These are phyloP conservation scores for Cystobasidium ongulense DNA, from an alignment of 768 basidiomycete genomes.

Conservation along the genomic window DNA sequence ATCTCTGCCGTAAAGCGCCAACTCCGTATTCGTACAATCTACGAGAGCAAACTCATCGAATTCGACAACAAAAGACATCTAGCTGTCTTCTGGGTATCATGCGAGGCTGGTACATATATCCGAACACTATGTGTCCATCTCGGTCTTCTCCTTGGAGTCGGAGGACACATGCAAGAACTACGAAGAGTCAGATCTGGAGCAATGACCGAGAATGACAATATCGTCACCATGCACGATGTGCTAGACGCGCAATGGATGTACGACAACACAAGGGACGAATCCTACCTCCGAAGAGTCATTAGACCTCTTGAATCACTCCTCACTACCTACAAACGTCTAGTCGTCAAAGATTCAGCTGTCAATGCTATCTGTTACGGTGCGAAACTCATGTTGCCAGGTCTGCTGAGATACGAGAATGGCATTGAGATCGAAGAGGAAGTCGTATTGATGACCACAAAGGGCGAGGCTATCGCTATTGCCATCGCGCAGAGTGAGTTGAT, in stretches of 20 bases:
- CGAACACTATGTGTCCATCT: conserved; percentile 96
- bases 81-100: conserved; percentile 96
- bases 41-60: conserved; percentile 89
- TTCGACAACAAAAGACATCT: conserved; percentile 96
- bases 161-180: conserved; percentile 99
- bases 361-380: conserved; percentile 99
- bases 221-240: conserved; percentile 99
- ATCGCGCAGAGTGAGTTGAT: conserved; percentile 32
- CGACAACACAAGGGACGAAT: conserved; percentile 94
- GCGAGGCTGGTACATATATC: conserved; percentile 76
- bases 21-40: conserved; percentile 90
- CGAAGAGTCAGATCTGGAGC: conserved; percentile 89
- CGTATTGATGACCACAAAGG: conserved; percentile 98
- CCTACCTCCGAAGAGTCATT: conserved; percentile 89
- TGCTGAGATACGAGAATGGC: conserved; percentile 86
- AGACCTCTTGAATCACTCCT: conserved; percentile 88
- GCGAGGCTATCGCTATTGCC: conserved; percentile 47
- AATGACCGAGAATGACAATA: conserved; percentile 93
- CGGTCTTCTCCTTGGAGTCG: conserved; percentile 85
- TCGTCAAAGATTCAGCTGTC: conserved; percentile 97
- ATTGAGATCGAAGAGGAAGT: conserved; percentile 92
- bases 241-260: conserved; percentile 98
- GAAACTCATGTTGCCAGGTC: conserved; percentile 98
- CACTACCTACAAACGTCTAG: conserved; percentile 93
- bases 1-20: conserved; percentile 99